A percentile compares a stretch with the other conserved stretches of the same genome.
These are phyloP conservation scores for Adansonia madagascariensis DNA, from an alignment of 441 rosid species.

Conservation along the genomic window DNA sequence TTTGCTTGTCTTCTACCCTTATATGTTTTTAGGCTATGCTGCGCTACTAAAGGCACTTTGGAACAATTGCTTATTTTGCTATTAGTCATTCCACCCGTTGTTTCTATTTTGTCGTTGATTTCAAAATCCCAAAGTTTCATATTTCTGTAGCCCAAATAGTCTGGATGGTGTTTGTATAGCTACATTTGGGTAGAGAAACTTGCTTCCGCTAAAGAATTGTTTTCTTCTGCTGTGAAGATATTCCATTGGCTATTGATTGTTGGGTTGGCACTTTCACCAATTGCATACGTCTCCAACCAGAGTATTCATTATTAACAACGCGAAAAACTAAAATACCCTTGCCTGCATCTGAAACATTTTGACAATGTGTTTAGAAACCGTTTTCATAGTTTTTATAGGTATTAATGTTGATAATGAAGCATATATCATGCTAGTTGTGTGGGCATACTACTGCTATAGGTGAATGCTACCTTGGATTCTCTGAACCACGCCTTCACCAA, in stretches of 20 bases:
- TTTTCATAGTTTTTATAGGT: neutral
- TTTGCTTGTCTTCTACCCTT: conserved; percentile 5
- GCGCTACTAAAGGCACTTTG: neutral
- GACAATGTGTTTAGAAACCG: neutral
- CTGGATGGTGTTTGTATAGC: neutral
- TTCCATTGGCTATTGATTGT: conserved; percentile 66
- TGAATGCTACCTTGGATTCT: conserved; percentile 46
- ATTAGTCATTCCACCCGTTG: neutral
- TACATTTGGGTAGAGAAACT: conserved; percentile 19
- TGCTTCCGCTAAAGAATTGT: conserved; percentile 25
- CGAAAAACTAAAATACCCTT: conserved; percentile 52
- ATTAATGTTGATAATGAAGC: neutral
- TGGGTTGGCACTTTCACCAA: conserved; percentile 68
- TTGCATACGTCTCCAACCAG: conserved; percentile 57
- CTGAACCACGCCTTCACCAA: conserved; percentile 59
- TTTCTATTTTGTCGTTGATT: neutral
- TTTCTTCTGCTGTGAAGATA: conserved; percentile 50
- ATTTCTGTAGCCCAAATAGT: neutral
- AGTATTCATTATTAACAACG: conserved; percentile 54
- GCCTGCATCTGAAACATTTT: conserved; percentile 49
- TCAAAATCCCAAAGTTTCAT: neutral
- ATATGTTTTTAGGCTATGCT: neutral
- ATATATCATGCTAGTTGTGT: neutral
- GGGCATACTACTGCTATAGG: neutral
- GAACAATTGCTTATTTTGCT: neutral